phyloP scores from a whole-genome alignment of 768 basidiomycete species.

The Russula lepida region DNA sequence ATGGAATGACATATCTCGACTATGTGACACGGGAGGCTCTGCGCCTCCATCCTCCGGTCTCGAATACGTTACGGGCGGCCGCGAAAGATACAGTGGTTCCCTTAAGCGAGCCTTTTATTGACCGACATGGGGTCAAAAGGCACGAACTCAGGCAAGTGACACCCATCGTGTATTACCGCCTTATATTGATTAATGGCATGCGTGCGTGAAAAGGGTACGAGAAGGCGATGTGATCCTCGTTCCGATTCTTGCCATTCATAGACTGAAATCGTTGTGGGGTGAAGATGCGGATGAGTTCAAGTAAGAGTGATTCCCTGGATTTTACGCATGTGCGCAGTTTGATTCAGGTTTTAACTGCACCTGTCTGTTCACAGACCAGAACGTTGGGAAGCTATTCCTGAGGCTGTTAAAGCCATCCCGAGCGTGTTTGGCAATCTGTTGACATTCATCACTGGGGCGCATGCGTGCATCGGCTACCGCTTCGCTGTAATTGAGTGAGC shows the following conservation, averaged over 20 bases:
- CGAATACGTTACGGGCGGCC: constrained; percentile 7
- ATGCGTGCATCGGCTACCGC: constrained; percentile 21
- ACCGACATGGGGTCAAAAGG: constrained; percentile 17
- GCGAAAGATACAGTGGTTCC: constrained; percentile 19
- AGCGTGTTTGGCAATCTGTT: constrained; percentile 17
- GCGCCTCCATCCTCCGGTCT: constrained; percentile 19
- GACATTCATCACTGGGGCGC: constrained; percentile 16
- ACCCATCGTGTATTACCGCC: background rate
- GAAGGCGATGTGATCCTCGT: constrained; percentile 14
- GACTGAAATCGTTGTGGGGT: constrained; percentile 19
- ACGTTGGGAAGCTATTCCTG: constrained; percentile 20
- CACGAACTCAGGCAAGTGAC: constrained; percentile 18
- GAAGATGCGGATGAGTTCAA: constrained; percentile 23
- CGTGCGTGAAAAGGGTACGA: background rate
- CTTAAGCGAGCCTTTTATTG: constrained; percentile 15
- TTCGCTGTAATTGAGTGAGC: constrained; percentile 20
- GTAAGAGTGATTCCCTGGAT: constrained; percentile 20
- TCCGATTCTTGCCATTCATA: constrained; percentile 13
- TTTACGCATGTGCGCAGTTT: background rate
- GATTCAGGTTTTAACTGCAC: background rate
- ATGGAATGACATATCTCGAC: constrained; percentile 56
- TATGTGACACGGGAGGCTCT: constrained; percentile 14
- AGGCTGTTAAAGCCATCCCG: constrained; percentile 6
- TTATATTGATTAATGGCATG: background rate
- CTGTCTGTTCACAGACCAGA: constrained; percentile 12